A percentile compares a stretch with the other conserved stretches of the same genome.
phyloP scores from a whole-genome alignment of 345 rosid species.

The Gossypioides kirkii region DNA sequence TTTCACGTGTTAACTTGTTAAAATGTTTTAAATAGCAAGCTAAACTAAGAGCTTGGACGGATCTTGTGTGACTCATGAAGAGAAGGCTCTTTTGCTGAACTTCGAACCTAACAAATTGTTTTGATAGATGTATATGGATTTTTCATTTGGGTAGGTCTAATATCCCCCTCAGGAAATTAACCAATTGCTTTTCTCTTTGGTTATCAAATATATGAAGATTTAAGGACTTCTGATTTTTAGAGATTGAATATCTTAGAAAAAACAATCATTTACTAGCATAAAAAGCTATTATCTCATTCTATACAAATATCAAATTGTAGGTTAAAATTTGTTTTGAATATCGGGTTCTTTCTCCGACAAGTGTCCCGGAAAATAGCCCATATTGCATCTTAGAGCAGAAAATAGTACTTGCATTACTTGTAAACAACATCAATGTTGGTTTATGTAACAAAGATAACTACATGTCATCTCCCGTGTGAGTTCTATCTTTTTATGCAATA shows the following conservation, averaged over 20 bases:
- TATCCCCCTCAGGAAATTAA: not conserved
- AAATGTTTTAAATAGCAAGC: not conserved
- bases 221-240: not conserved
- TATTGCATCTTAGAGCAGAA: not conserved
- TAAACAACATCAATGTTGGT: not conserved
- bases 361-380: not conserved
- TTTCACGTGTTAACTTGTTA: not conserved
- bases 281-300: not conserved
- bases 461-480: not conserved
- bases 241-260: no score
- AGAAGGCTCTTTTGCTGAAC: not conserved
- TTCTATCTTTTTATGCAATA: not conserved
- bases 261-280: not conserved
- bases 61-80: not conserved
- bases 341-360: not conserved
- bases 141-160: not conserved
- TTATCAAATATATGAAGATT: not conserved
- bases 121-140: not conserved
- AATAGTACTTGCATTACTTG: not conserved
- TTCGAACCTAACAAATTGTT: constrained; percentile 1
- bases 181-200: not conserved
- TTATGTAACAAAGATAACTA: not conserved
- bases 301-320: not conserved
- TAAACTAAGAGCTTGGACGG: not conserved
- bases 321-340: not conserved